A percentile compares a stretch with the other conserved stretches of the same genome.
phyloP scores from a whole-genome alignment of 108 stramenopile species.

The Nannochloropsis salina region DNA sequence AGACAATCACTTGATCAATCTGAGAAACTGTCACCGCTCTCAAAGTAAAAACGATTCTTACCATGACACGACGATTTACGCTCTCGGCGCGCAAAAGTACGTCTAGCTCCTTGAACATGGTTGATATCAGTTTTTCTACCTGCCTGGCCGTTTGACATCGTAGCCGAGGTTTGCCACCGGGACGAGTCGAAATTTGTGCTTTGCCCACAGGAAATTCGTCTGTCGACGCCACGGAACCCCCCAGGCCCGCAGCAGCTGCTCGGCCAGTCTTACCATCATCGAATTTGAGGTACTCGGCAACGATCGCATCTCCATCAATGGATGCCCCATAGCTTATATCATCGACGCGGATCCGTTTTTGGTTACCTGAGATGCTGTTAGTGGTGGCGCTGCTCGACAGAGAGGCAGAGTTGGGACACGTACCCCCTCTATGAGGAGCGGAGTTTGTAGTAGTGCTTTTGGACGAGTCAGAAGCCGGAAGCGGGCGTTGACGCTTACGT shows the following conservation, averaged over 20 bases:
- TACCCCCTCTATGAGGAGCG: background rate
- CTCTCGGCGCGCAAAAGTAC: constrained; percentile 16
- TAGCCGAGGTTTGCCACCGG: background rate
- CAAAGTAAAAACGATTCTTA: background rate
- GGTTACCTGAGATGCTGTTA: background rate
- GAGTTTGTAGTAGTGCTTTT: constrained; percentile 18
- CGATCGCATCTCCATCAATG: background rate
- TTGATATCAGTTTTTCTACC: background rate
- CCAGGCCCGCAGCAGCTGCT: background rate
- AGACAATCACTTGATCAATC: background rate
- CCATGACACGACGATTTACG: background rate
- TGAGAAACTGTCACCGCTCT: background rate
- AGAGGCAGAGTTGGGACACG: background rate
- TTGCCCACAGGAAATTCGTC: background rate
- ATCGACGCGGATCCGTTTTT: background rate
- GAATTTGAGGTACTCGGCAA: background rate
- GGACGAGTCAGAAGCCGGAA: background rate
- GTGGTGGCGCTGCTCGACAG: constrained; percentile 15
- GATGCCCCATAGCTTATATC: background rate
- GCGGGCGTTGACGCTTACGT: background rate
- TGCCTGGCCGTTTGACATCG: background rate
- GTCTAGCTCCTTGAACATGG: background rate
- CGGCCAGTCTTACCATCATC: background rate
- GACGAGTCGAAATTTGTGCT: background rate
- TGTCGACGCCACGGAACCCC: background rate